Evolutionary conservation across 208 protist species (phyloP).

Genomic region (Acanthamoeba castellanii): DNA sequence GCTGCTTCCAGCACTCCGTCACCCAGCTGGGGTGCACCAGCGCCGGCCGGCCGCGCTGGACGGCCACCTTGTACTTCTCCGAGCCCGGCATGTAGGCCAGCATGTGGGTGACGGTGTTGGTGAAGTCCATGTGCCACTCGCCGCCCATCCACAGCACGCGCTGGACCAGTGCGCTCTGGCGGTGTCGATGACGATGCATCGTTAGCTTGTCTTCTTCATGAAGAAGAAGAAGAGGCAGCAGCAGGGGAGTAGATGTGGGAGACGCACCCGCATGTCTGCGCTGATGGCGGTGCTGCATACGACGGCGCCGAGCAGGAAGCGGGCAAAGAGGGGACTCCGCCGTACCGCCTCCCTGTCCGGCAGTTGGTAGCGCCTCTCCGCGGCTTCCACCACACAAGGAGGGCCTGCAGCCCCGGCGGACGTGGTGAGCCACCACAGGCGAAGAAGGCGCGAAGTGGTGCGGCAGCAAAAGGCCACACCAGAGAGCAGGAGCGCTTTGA

Average conservation of each 20-base stretch:
- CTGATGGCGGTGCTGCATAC: conserved; percentile 22
- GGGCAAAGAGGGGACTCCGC: not conserved
- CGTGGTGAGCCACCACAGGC: not conserved
- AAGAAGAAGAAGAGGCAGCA: not conserved
- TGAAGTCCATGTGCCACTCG: conserved; percentile 19
- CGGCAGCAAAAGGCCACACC: not conserved
- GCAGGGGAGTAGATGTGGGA: not conserved
- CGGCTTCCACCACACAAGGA: conserved; percentile 34
- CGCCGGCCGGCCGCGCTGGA: not conserved
- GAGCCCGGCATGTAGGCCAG: not conserved
- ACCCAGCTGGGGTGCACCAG: conserved; percentile 41
- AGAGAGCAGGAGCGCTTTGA: not conserved
- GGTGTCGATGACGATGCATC: too few species aligned
- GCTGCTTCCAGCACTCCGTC: conserved; percentile 25
- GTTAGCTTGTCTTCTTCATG: not conserved
- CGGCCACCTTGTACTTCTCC: conserved; percentile 37
- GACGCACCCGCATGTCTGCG: not conserved
- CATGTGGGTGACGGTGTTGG: conserved; percentile 26
- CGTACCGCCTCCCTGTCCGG: conserved; percentile 2
- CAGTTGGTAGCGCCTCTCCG: not conserved
- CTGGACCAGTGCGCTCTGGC: not conserved
- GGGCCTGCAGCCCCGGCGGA: not conserved
- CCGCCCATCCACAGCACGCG: conserved; percentile 33
- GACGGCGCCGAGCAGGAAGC: conserved; percentile 10
- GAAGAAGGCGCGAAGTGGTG: too few species aligned